Evolutionary conservation across 306 rosid species (phyloP).

Genomic region (Begonia fuchsioides): DNA sequence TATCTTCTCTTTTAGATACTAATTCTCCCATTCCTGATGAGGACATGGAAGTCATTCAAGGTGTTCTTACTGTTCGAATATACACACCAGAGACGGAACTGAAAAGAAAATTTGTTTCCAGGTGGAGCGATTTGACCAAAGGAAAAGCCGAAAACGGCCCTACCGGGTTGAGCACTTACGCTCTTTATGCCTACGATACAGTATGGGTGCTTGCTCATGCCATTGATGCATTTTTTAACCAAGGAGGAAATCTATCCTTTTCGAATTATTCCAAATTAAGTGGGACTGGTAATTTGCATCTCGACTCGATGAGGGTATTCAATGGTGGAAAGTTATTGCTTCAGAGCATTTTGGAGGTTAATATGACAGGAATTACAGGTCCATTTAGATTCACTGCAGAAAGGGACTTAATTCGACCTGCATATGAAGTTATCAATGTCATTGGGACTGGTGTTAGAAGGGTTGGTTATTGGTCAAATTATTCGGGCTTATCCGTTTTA

Average conservation of each 20-base stretch:
- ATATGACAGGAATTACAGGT: constrained; percentile 76
- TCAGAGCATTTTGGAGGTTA: constrained; percentile 29
- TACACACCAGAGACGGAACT: constrained; percentile 56
- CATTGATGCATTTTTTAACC: constrained; percentile 53
- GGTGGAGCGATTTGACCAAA: constrained; percentile 67
- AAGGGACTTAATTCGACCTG: constrained; percentile 45
- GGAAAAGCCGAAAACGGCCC: constrained; percentile 14
- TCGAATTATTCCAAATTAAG: constrained; percentile 47
- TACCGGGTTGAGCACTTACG: constrained; percentile 37
- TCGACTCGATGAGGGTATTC: constrained; percentile 59
- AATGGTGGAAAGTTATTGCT: constrained; percentile 46
- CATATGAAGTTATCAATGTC: constrained; percentile 73
- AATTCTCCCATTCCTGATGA: constrained; percentile 25
- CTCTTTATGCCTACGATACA: constrained; percentile 76
- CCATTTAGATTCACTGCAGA: constrained; percentile 37
- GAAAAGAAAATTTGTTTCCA: constrained; percentile 48
- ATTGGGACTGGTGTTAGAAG: constrained; percentile 48
- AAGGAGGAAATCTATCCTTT: constrained; percentile 56
- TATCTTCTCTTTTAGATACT: constrained; percentile 47
- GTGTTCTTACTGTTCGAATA: constrained; percentile 54
- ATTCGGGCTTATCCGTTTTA: constrained; percentile 52
- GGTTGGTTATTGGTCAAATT: constrained; percentile 88
- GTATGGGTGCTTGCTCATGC: constrained; percentile 76
- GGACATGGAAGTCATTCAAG: constrained; percentile 43
- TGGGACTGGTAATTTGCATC: constrained; percentile 20